Base-by-base conservation (phyloP, 495 filamentous ascomycete genomes). In the Diplogelasinospora grovesii region DNA sequence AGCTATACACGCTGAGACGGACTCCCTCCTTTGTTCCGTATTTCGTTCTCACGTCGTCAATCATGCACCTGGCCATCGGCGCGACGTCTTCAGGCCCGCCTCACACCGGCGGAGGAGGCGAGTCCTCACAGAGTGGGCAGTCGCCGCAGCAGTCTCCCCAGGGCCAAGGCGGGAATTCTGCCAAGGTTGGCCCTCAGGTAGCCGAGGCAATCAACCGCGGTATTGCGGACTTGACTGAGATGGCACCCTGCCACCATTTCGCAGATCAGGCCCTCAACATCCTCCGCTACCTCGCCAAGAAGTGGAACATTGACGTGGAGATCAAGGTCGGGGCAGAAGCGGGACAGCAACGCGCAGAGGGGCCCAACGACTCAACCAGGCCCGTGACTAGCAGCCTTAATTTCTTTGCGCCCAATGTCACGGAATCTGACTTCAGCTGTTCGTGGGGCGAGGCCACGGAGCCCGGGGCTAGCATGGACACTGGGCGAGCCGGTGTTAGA, bases 1-100 rank as follows among this genome's bases (percentile, higher is more conserved):
- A 71, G 28, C 65, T 81, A 16, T 83, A 80, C 50, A 74, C 72
- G 2, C 60, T 83, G 20, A 62, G 69, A 8, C 64, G 74, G 0
- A 78, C 75, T 0, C 73, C 71, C 0, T 73, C 72, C 0, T 73
- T 79, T 26, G 70, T 79, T 4, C 75, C 75, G 0, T 78, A 77
- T 38, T 74, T 80, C 25, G 70, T 81, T 11, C 63, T 81, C 22
- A 75, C 77, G 5, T 69, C 73, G 1, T 61, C 60, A 22, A 77
- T 79, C 27, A 73, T 76, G 54, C 77, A 83, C 40, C 66, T 81
- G 3, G 65, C 69, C n/a, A 53, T 71, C 33, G 66, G 60, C 8
- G 66, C 66, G 1, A 57, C 54, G 1, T 11, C 36, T 11, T 31
- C 51, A 7, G 47, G 34, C 18, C 22, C 36, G 7, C 35, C 52